Base-by-base conservation (phyloP, 768 basidiomycete genomes). In the Hygrophoropsis aurantiaca region DNA sequence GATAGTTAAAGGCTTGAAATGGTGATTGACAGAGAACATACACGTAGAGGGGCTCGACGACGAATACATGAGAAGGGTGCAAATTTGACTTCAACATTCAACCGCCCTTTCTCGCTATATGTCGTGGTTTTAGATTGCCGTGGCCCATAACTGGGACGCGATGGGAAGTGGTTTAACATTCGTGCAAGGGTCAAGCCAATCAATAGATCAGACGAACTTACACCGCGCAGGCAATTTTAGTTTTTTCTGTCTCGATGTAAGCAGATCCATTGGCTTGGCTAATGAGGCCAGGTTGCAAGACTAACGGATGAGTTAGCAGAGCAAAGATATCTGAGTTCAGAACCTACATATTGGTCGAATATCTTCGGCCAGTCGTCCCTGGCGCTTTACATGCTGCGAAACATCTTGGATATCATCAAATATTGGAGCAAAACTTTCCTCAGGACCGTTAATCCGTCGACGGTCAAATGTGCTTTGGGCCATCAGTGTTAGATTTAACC, bases 141-240 rank as follows among this genome's bases (percentile, higher is more conserved):
- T 16, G 90, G 90, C 4, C 90, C 87, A 66, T 91, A 92, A 20
- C 89, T 90, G 51, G 18, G 20, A 34, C 11, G 16, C 21, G 39
- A 11, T 41, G 15, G 27, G 35, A 25, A 27, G 4, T 37, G 32
- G 34, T 44, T 38, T 24, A 33, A 42, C 46, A 15, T 49, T 47
- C 46, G 52, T 41, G 44, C 26, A 40, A 16, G n/a, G n/a, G n/a
- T n/a, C n/a, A n/a, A n/a, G n/a, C n/a, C n/a, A n/a, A 37, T 41
- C 10, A 43, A 36, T 33, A 18, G 34, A 50, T 44, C 9, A 34
- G 23, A 78, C 88, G 59, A 57, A 97, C 27, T 7, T 30, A 30
- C 94, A 98, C 90, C 34, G 97, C 93, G 63, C 93, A 97, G 4
- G 93, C 94, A 53, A 99, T 83, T 71, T 99, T 99, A 0, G 90